These are phyloP conservation scores for Lophiostoma macrostomum DNA, from an alignment of 495 filamentous ascomycete genomes.

Conservation along the genomic window DNA sequence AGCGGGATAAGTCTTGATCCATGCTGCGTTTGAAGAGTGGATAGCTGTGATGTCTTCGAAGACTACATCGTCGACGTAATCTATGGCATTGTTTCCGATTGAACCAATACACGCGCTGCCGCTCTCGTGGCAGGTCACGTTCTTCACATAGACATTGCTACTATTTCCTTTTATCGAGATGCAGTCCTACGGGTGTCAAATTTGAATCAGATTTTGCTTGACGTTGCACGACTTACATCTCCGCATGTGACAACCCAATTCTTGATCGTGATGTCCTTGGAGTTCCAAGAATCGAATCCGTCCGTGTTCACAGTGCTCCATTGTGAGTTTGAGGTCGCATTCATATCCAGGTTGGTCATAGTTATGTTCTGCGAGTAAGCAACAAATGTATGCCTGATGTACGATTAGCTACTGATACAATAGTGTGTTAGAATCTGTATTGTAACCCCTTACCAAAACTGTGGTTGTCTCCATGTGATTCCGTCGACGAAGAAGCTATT, in stretches of 20 bases:
- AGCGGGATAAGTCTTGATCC: slow-evolving; percentile 50
- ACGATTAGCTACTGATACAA: too few species aligned
- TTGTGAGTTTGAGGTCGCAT: slow-evolving; percentile 17
- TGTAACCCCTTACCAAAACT: slow-evolving; percentile 15
- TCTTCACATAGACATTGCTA: slow-evolving; percentile 28
- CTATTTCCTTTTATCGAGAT: slow-evolving; percentile 33
- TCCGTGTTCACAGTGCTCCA: slow-evolving; percentile 34
- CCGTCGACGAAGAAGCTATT: slow-evolving; percentile 26
- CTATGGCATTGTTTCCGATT: slow-evolving; percentile 16
- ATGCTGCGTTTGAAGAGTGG: slow-evolving; percentile 52
- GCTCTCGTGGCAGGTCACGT: slow-evolving; percentile 27
- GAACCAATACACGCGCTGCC: slow-evolving; percentile 21
- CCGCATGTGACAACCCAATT: slow-evolving; percentile 33
- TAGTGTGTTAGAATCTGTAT: too few species aligned
- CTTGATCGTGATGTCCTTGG: slow-evolving; percentile 25
- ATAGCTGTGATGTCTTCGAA: slow-evolving; percentile 29
- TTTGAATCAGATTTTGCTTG: background rate
- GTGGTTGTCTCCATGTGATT: slow-evolving; percentile 27
- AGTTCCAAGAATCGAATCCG: slow-evolving; percentile 35
- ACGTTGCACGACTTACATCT: slow-evolving; percentile 3
- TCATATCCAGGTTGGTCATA: slow-evolving; percentile 32
- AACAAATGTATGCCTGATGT: slow-evolving; percentile 23
- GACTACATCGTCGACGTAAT: slow-evolving; percentile 31
- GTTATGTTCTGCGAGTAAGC: slow-evolving; percentile 26
- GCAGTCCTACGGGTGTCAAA: slow-evolving; percentile 13